Evolutionary conservation across 2,329 filamentous ascomycete species (phyloP), one percentile per base, ranked within the genome.

Genomic region (Harringtonia aguacate): DNA sequence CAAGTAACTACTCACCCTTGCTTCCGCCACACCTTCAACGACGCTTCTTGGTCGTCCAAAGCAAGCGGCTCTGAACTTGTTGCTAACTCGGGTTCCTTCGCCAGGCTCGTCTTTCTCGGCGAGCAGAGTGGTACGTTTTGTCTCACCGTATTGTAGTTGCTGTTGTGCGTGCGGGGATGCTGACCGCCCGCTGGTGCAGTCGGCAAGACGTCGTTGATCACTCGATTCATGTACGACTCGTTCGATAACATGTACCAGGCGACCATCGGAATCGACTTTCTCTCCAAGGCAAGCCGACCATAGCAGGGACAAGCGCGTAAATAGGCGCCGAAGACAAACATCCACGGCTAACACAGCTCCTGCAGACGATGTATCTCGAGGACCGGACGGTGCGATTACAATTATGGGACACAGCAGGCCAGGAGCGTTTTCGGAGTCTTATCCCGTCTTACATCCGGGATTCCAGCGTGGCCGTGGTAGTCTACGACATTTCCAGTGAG

Each of bases 241-340:
- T 98, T 98, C 73, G 92, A 98, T 73, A 95, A 94, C 69, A 97
- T 90, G 75, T 98, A 98, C 70, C 92, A 98, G 68, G 92, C 92
- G 46, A 98, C 92, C 33, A 97, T 98, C 61, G 92, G 92, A 60
- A 98, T 98, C 70, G 92, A 98, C 68, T 98, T 98, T 62, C 79
- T 98, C 54, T 95, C 89, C 59, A 98, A 98, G 83, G 87, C 86
- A 72, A 62, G 55, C 41, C 7, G 10, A 7, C 20, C 17, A 10
- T 6, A 24, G 7, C 8, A 20, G 3, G 20, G 20, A 21, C 18
- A 3, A n/a, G 21, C 5, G 8, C 13, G 14, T 13, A 13, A 3
- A 29, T 17, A 42, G 15, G 30, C 3, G 30, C 7, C 18, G 37
- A 18, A 18, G 29, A 39, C 27, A 33, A 29, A 22, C 29, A 14